Evolutionary conservation across 768 basidiomycete species (phyloP).

Genomic region (Naganishia antarctica): DNA sequence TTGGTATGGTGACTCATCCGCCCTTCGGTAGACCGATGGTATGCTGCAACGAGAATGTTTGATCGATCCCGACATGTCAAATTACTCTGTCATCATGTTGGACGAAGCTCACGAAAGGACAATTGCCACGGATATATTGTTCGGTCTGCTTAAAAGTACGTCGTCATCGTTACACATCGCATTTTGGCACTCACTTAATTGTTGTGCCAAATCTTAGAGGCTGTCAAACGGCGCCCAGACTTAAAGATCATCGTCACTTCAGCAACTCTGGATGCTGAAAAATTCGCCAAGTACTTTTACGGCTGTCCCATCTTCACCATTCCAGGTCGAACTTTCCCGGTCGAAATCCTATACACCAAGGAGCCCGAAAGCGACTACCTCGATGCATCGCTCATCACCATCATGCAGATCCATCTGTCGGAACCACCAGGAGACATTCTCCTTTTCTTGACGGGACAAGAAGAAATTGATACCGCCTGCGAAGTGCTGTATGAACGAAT

Average conservation of each 20-base stretch:
- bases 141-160: conserved; percentile 84
- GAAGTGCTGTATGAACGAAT: conserved; percentile 97
- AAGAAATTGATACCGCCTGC: conserved; percentile 96
- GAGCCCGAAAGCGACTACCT: conserved; percentile 97
- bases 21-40: conserved; percentile 66
- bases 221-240: conserved; percentile 87
- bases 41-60: conserved; percentile 97
- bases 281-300: conserved; percentile 99
- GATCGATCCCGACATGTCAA: conserved; percentile 86
- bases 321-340: conserved; percentile 98
- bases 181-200: conserved; percentile 22
- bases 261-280: conserved; percentile 97
- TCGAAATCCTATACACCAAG: conserved; percentile 96
- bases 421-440: conserved; percentile 95
- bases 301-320: conserved; percentile 99
- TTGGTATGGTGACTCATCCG: background rate
- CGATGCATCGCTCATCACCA: conserved; percentile 94
- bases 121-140: conserved; percentile 96
- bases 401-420: conserved; percentile 98
- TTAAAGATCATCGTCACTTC: conserved; percentile 97
- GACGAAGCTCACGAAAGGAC: conserved; percentile 99
- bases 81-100: conserved; percentile 93
- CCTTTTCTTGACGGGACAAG: conserved; percentile 95
- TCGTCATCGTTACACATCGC: background rate
- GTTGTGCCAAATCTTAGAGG: conserved; percentile 58